Conservation (phyloP, 306 rosid species). For the Begonia masoniana region DNA sequence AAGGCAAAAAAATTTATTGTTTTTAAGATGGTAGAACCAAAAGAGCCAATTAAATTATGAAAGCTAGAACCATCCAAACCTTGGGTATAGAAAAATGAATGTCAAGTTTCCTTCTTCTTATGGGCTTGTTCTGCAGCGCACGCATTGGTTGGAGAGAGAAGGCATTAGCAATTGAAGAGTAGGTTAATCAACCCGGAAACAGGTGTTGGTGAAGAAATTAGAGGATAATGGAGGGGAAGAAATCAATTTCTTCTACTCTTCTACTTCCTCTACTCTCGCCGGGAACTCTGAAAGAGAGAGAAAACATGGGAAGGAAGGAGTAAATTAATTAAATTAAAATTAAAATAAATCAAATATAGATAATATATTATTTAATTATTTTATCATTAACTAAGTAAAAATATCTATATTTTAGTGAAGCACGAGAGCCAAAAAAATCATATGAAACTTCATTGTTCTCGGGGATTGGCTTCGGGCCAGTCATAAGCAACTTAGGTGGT, state of each 20-base stretch:
- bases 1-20: conserved; percentile 10
- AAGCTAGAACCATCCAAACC: no score
- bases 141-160: no score
- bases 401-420: no score
- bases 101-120: conserved; percentile 89
- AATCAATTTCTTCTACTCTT: conserved; percentile 68
- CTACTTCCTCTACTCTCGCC: conserved; percentile 77
- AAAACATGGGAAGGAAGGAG: conserved; percentile 37
- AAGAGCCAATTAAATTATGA: not conserved
- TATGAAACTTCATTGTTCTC: no score
- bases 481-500: no score
- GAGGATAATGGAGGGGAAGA: not conserved
- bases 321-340: conserved; percentile 3
- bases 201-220: conserved; percentile 27
- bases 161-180: conserved; percentile 19
- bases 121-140: conserved; percentile 72
- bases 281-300: conserved; percentile 40
- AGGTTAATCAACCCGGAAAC: conserved; percentile 8
- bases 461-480: no score
- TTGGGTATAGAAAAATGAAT: conserved; percentile 96
- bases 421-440: no score
- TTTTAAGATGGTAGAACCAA: not conserved
- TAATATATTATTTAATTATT: no score
- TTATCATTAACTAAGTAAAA: no score
- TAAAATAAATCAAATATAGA: not conserved